Percentiles rank a stretch among this genome's conserved stretches.
Conservation (phyloP, 1,139 yeast genomes). For the Pichia sp. region DNA sequence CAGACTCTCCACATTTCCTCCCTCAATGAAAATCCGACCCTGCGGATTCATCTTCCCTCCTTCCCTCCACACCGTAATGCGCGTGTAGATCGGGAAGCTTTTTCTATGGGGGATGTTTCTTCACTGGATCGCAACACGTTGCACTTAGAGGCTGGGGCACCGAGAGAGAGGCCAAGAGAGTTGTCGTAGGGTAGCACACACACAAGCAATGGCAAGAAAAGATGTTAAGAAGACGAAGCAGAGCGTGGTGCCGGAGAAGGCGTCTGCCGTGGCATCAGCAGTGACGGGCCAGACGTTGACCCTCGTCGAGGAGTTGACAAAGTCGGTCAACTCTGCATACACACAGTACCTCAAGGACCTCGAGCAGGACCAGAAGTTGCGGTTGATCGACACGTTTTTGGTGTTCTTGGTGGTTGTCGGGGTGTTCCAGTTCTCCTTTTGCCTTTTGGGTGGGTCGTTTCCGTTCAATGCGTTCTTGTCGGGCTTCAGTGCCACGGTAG, state of each 20-base stretch:
- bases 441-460: conserved; percentile 74
- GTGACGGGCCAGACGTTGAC: conserved; percentile 9
- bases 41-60: no score
- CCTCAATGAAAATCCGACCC: no score
- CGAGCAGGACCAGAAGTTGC: conserved; percentile 37
- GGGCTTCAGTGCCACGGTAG: conserved; percentile 89
- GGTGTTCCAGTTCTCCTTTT: conserved; percentile 71
- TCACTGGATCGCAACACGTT: no score
- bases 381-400: conserved; percentile 74
- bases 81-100: no score
- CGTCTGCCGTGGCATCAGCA: conserved; percentile 21
- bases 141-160: neutral
- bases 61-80: no score
- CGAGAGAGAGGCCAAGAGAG: neutral
- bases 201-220: conserved; percentile 38
- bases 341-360: conserved; percentile 28
- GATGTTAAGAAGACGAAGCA: conserved; percentile 26
- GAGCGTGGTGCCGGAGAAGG: conserved; percentile 7
- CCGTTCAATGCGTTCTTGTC: conserved; percentile 97
- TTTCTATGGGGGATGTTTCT: no score
- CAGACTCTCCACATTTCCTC: no score
- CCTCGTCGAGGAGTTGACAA: conserved; percentile 10
- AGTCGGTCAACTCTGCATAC: conserved; percentile 13
- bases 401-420: conserved; percentile 73
- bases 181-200: neutral